Evolutionary conservation across 352 stramenopile genomes (phyloP).

Genomic region (Pythium apleroticum): DNA sequence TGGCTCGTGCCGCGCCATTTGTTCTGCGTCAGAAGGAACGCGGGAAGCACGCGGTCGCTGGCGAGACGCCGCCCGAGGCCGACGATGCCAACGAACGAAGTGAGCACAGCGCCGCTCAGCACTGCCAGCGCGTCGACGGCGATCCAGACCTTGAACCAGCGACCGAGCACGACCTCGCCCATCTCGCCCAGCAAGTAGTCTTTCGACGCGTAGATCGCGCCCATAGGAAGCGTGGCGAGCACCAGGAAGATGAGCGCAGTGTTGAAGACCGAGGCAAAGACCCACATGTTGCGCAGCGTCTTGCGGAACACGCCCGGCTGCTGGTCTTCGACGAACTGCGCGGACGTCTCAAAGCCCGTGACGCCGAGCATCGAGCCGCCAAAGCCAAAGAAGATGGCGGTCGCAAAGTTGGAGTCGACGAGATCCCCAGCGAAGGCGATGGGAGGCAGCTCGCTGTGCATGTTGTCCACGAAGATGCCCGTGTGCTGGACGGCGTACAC

Average conservation of each 20-base stretch:
- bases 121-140: conserved; percentile 94
- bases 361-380: conserved; percentile 94
- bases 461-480: conserved; percentile 41
- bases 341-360: conserved; percentile 93
- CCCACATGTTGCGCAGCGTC: conserved; percentile 94
- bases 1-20: conserved; percentile 86
- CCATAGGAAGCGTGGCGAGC: conserved; percentile 39
- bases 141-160: conserved; percentile 34
- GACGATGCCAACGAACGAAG: conserved; percentile 92
- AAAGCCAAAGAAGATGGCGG: conserved; percentile 89
- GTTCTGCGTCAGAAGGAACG: conserved; percentile 83
- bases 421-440: background rate
- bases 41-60: conserved; percentile 86
- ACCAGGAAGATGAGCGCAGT: conserved; percentile 82
- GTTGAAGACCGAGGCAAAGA: conserved; percentile 93
- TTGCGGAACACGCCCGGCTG: conserved; percentile 92
- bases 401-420: conserved; percentile 76
- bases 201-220: conserved; percentile 37
- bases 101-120: conserved; percentile 91
- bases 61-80: conserved; percentile 90
- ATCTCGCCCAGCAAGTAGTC: background rate
- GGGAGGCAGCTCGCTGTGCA: conserved; percentile 46
- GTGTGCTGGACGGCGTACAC: conserved; percentile 42
- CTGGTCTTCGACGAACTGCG: conserved; percentile 95
- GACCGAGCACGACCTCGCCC: conserved; percentile 60